Evolutionary conservation across 345 rosid genomes (phyloP).

Genomic region (Corymbia maculata): DNA sequence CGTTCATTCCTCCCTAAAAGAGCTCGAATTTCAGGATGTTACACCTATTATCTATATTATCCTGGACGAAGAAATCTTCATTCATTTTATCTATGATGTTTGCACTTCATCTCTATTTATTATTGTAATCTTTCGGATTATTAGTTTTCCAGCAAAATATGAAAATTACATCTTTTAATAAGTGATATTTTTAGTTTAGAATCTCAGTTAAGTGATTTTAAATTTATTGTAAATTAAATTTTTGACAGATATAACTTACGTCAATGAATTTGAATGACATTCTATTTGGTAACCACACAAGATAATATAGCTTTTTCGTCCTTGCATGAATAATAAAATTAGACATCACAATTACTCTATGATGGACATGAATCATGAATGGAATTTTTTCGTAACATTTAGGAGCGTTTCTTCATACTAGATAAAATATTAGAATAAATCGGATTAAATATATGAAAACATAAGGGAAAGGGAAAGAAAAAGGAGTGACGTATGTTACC

Average conservation of each 20-base stretch:
- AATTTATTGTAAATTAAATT: not conserved
- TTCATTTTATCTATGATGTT: not conserved
- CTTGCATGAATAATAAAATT: not conserved
- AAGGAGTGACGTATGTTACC: not conserved
- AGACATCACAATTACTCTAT: not conserved
- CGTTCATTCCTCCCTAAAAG: no score
- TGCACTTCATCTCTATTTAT: not conserved
- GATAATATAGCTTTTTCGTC: not conserved
- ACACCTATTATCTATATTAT: no score
- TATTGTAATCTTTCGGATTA: not conserved
- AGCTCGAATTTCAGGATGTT: no score
- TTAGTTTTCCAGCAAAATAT: not conserved
- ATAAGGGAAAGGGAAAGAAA: not conserved
- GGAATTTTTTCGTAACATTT: not conserved
- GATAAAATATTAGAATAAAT: not conserved
- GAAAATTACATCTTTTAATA: not conserved
- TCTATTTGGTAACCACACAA: not conserved
- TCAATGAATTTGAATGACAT: not conserved
- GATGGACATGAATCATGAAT: not conserved
- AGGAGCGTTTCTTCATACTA: not conserved
- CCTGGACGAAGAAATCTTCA: not conserved
- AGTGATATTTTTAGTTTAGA: not conserved
- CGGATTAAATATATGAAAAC: not conserved
- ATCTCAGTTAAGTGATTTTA: not conserved
- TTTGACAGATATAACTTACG: not conserved